Conservation (phyloP, 768 basidiomycete species). For the Lactarius tabidus region DNA sequence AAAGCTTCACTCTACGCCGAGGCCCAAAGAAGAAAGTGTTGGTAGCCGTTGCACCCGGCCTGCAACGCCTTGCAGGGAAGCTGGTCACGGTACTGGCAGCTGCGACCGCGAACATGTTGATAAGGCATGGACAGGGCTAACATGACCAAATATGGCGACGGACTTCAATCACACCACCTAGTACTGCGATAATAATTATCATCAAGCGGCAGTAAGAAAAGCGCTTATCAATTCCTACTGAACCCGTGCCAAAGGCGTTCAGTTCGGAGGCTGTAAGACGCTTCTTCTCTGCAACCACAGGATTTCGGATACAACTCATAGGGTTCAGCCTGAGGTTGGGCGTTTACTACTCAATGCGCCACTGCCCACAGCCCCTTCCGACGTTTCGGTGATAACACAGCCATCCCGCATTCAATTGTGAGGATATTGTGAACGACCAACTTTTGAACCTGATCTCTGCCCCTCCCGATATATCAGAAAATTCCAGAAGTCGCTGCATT, state of each 20-base stretch:
- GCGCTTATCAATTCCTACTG: not conserved
- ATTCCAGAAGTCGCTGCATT: conserved; percentile 9
- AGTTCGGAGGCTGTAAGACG: not conserved
- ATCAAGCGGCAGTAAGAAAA: not conserved
- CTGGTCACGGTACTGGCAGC: too few relatives aligned
- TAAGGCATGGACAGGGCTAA: not conserved
- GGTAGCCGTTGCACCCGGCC: not conserved
- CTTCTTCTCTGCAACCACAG: not conserved
- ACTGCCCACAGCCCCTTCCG: not conserved
- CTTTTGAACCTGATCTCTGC: not conserved
- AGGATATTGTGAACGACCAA: not conserved
- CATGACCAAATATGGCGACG: not conserved
- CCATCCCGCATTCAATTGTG: not conserved
- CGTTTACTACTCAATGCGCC: not conserved
- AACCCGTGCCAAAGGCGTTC: not conserved
- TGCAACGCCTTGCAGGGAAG: not conserved
- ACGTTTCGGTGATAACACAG: not conserved
- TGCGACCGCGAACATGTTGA: conserved; percentile 1
- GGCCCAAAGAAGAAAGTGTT: not conserved
- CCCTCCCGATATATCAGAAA: not conserved
- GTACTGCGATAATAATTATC: not conserved
- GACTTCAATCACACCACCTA: not conserved
- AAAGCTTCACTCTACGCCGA: not conserved
- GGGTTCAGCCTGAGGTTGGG: not conserved
- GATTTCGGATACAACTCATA: not conserved